phyloP scores from a whole-genome alignment of 2,329 filamentous ascomycete species.

The Penicillium nordicum region DNA sequence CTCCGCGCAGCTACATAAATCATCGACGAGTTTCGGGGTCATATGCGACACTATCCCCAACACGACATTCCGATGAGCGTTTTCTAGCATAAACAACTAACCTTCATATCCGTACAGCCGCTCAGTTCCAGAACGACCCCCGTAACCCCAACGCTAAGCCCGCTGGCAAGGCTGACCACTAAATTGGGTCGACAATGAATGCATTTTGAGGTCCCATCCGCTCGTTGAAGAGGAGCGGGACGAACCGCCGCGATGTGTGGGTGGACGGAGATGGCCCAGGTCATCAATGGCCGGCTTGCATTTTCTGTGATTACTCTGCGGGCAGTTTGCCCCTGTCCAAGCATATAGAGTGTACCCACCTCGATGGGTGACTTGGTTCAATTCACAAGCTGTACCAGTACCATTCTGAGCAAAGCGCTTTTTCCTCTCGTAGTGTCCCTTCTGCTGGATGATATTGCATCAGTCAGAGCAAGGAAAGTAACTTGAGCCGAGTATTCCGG shows the following conservation, averaged over 20 bases:
- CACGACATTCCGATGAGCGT: constrained; percentile 5
- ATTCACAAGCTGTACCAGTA: constrained; percentile 42
- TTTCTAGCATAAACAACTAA: constrained; percentile 19
- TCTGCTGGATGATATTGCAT: not conserved
- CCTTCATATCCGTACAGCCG: constrained; percentile 54
- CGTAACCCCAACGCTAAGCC: constrained; percentile 60
- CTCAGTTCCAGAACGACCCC: constrained; percentile 96
- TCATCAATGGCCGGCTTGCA: constrained; percentile 21
- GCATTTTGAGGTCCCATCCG: constrained; percentile 17
- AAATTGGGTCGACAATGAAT: constrained; percentile 23
- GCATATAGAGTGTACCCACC: constrained; percentile 38
- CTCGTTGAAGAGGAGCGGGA: constrained; percentile 11
- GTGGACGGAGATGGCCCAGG: constrained; percentile 19
- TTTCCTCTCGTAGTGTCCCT: not conserved
- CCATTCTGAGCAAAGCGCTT: not conserved
- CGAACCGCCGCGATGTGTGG: constrained; percentile 13
- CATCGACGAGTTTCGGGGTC: not conserved
- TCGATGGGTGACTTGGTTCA: constrained; percentile 33
- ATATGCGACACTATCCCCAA: not conserved
- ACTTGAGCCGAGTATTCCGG: not conserved
- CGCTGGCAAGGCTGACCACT: constrained; percentile 32
- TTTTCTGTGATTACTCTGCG: constrained; percentile 25
- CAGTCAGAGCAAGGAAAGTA: not conserved
- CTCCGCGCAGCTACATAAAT: not conserved
- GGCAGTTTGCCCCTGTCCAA: constrained; percentile 37